Base-by-base conservation (phyloP, 1,284 basidiomycete species). In the Ustilago lituana region DNA sequence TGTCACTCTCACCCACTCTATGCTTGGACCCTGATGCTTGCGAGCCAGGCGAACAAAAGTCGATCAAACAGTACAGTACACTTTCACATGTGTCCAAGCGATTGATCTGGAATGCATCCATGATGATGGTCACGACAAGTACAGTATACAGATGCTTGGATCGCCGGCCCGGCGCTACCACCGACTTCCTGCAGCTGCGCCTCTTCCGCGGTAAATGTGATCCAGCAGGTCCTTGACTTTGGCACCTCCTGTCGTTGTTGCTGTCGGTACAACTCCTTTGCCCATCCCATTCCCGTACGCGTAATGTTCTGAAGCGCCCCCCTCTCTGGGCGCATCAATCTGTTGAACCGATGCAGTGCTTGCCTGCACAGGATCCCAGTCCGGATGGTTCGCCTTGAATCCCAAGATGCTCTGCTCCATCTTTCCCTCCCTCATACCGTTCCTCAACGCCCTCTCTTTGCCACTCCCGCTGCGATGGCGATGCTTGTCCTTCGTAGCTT, bases 351-450 rank as follows among this genome's bases (percentile, higher is more conserved):
- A 59, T 2, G 39, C 59, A 3, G 44, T 49, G 26, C 48, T 61
- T 3, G 52, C 53, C 22, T 97, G 93, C 2, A 87, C 85, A 1
- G 94, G 94, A 70, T 89, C 91, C 94, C 94, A 97, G 76, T 94
- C 92, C 10, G 94, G 94, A 83, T 97, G 92, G 11, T 92, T 90
- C 39, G 92, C 92, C 87, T 89, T 61, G 74, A 98, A 98, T 78
- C 93, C 94, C 32, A 98, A 84, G 84, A 98, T 93, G 76, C 89
- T 91, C 85, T 98, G 94, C 85, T 98, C 95, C 93, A 98, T 97
- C 56, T 64, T 65, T 24, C 53, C 59, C 20, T 62, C 53, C 11
- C 57, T 22, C 46, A 56, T 58, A 1, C 58, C 50, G 31, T 44
- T 50, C 31, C 50, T 33, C 40, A 58, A 10, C 27, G 38, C 96